Conservation (phyloP, 2,329 filamentous ascomycete species). For the Moelleriella libera region DNA sequence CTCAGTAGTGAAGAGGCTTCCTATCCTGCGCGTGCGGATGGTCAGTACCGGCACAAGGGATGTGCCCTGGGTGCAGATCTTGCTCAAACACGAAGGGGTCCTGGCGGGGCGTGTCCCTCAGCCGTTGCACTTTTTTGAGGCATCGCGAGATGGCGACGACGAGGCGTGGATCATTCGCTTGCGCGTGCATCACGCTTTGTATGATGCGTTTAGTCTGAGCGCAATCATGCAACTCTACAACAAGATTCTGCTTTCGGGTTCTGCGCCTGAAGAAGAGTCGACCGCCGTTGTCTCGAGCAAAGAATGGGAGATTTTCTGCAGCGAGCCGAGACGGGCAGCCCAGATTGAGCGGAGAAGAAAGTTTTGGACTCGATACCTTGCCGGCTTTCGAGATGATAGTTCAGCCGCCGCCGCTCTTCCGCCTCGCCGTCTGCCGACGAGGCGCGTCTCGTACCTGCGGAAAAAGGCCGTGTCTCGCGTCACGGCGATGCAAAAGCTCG, state of each 20-base stretch:
- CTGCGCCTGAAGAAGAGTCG: too few relatives aligned
- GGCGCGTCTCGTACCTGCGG: constrained; percentile 23
- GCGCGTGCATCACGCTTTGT: constrained; percentile 72
- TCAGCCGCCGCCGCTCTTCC: not conserved
- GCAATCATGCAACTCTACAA: constrained; percentile 32
- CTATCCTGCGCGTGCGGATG: constrained; percentile 59
- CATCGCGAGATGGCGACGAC: constrained; percentile 4
- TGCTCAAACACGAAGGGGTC: constrained; percentile 21
- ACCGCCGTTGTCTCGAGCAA: constrained; percentile 3
- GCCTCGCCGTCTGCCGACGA: not conserved
- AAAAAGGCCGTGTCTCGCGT: constrained; percentile 29
- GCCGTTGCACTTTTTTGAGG: constrained; percentile 10
- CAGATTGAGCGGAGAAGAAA: constrained; percentile 8
- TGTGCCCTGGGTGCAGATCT: constrained; percentile 48
- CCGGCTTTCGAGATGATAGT: not conserved
- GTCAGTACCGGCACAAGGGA: constrained; percentile 30
- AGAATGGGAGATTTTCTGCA: constrained; percentile 14
- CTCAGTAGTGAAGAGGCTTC: constrained; percentile 34
- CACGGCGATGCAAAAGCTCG: constrained; percentile 13
- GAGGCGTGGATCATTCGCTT: constrained; percentile 26
- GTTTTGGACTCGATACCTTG: constrained; percentile 30
- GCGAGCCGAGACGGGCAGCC: constrained; percentile 2
- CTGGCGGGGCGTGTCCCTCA: not conserved
- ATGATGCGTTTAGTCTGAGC: constrained; percentile 71
- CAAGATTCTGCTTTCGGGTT: not conserved